Percentiles rank a stretch among this genome's conserved stretches.
Conservation (phyloP, 768 basidiomycete species). For the Crucibulum laeve region DNA sequence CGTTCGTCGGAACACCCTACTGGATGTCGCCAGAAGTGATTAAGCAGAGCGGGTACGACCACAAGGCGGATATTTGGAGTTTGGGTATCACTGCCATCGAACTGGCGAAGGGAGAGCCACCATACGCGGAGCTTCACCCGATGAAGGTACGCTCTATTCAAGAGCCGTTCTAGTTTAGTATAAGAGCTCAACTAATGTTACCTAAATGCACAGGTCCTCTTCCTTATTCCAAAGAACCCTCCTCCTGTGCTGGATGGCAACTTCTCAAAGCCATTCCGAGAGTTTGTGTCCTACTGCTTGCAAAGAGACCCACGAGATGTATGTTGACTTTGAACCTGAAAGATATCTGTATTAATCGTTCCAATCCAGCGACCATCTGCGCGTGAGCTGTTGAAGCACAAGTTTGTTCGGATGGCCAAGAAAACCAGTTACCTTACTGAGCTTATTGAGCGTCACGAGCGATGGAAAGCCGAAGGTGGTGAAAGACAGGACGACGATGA, state of each 20-base stretch:
- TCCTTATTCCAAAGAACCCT: slow-evolving; percentile 96
- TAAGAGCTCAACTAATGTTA: background rate
- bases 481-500: slow-evolving; percentile 72
- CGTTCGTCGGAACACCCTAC: slow-evolving; percentile 96
- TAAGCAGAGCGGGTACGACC: slow-evolving; percentile 98
- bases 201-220: slow-evolving; percentile 69
- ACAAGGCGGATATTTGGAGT: slow-evolving; percentile 99
- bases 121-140: slow-evolving; percentile 96
- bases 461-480: slow-evolving; percentile 90
- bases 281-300: slow-evolving; percentile 90
- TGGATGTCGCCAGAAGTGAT: slow-evolving; percentile 99
- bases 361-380: slow-evolving; percentile 77
- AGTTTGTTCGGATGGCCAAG: slow-evolving; percentile 92
- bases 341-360: background rate
- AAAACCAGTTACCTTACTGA: slow-evolving; percentile 94
- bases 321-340: slow-evolving; percentile 19
- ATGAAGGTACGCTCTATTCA: slow-evolving; percentile 74
- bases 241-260: slow-evolving; percentile 87
- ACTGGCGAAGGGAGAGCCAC: slow-evolving; percentile 95
- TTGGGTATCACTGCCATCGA: slow-evolving; percentile 97
- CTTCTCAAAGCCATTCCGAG: slow-evolving; percentile 90
- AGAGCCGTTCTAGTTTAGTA: background rate
- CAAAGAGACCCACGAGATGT: slow-evolving; percentile 94
- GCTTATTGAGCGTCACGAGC: slow-evolving; percentile 89
- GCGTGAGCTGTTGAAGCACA: slow-evolving; percentile 93